Evolutionary conservation across 2,329 filamentous ascomycete species (phyloP), one percentile per base, ranked within the genome.

Genomic region (Aspergillus awamori): DNA sequence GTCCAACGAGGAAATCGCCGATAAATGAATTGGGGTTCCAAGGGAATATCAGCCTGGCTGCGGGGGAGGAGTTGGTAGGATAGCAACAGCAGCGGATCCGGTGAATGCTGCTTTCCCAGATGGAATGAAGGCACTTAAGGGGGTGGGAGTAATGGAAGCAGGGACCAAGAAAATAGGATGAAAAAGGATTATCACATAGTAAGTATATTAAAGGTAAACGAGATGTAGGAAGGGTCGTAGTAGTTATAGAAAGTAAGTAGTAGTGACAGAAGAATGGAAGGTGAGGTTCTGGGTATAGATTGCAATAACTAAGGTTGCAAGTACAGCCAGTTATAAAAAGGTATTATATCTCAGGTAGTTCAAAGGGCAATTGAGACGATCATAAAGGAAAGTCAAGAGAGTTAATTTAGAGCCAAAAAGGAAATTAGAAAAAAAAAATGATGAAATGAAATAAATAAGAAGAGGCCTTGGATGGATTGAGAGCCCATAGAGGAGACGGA

Each of bases 71-170:
- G 39, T 59, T 41, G 60, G 62, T 65, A 63, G 63, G 64, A 65
- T 66, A 64, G 67, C 65, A 67, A 69, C 65, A 59, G 58, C 45
- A 52, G 63, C 65, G 58, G 63, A 65, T 59, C 65, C 64, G 61
- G 65, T 70, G 68, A 69, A 70, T 69, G 68, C 66, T 63, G 65
- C 62, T 68, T 67, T 65, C 63, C 59, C 61, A 60, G 55, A 65
- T 65, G 69, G 70, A 72, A 72, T 72, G 70, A 70, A 71, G 69
- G 69, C 68, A 70, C 69, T 68, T 63, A 70, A 73, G 68, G 70
- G 69, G 69, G 65, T 89, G 80, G 81, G 60, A 54, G 30, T 30
- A 49, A 57, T 59, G 81, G 63, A 89, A 81, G 83, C 80, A 65
- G 85, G 87, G 78, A 69, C 69, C 69, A 62, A 64, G 82, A 82